A percentile compares a stretch with the other conserved stretches of the same genome.
phyloP scores from a whole-genome alignment of 2,329 filamentous ascomycete species.

The Diaporthe helianthi region DNA sequence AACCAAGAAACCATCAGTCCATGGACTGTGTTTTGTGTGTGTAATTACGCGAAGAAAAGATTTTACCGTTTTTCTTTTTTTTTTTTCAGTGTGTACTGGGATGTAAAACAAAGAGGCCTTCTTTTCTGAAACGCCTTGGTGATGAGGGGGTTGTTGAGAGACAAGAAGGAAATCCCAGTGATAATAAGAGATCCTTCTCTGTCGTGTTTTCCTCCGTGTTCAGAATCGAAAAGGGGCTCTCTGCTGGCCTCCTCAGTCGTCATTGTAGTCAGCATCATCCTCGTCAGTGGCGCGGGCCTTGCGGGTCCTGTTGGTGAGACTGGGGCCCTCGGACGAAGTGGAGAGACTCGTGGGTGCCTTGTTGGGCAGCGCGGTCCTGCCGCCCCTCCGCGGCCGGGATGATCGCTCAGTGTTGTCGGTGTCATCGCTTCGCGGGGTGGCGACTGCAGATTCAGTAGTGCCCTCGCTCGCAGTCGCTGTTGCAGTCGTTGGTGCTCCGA shows the following conservation, averaged over 20 bases:
- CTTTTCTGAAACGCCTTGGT: neutral
- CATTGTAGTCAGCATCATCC: neutral
- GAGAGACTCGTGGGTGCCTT: neutral
- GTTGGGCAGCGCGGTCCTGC: conserved; percentile 12
- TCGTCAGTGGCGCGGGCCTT: neutral
- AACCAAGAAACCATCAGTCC: neutral
- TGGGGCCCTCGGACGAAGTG: neutral
- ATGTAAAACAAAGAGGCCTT: neutral
- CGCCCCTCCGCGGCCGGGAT: neutral
- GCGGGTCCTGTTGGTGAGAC: conserved; percentile 7
- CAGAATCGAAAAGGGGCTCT: neutral
- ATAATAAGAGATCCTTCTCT: neutral
- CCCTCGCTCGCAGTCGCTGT: neutral
- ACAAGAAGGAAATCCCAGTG: neutral
- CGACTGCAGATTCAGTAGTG: neutral
- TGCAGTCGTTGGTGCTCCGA: neutral
- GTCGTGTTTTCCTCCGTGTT: too few species aligned
- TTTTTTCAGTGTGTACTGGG: neutral
- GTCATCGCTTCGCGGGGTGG: neutral
- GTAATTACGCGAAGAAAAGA: neutral
- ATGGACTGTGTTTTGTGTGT: neutral
- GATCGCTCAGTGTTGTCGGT: neutral
- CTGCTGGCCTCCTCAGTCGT: neutral
- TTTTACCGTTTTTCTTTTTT: neutral
- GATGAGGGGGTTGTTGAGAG: too few species aligned